A percentile compares a stretch with the other conserved stretches of the same genome.
phyloP scores from a whole-genome alignment of 73 alveolate genomes.

The Tetrahymena thermophila region DNA sequence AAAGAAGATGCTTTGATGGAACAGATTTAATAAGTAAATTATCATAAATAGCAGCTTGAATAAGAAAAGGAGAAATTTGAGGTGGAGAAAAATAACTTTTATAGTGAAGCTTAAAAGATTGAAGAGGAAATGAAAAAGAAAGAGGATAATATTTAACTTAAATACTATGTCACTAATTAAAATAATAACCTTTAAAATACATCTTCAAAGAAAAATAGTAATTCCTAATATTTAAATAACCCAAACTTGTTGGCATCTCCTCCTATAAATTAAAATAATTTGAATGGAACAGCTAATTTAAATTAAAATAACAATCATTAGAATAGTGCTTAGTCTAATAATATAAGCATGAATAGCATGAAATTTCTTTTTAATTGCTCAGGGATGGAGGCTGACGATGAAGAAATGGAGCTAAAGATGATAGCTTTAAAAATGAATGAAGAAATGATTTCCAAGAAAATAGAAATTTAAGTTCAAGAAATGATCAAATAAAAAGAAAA shows the following conservation, averaged over 20 bases:
- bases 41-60: background rate
- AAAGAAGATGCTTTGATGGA: background rate
- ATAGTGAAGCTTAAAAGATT: background rate
- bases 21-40: background rate
- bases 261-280: background rate
- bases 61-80: background rate
- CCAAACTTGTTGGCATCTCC: background rate
- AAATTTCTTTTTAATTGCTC: background rate
- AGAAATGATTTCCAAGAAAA: background rate
- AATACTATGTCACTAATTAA: background rate
- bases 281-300: background rate
- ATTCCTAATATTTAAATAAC: background rate
- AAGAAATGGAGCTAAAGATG: background rate
- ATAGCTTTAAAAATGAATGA: background rate
- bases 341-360: background rate
- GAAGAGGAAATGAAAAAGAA: background rate
- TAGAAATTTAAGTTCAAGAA: background rate
- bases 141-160: background rate
- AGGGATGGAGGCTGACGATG: background rate
- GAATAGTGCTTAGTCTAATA: background rate
- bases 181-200: background rate
- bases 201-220: background rate
- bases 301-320: background rate
- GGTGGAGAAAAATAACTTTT: background rate
- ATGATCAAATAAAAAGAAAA: background rate